Conservation (phyloP, 106 monocot genomes). For the Iris macrosiphon region DNA sequence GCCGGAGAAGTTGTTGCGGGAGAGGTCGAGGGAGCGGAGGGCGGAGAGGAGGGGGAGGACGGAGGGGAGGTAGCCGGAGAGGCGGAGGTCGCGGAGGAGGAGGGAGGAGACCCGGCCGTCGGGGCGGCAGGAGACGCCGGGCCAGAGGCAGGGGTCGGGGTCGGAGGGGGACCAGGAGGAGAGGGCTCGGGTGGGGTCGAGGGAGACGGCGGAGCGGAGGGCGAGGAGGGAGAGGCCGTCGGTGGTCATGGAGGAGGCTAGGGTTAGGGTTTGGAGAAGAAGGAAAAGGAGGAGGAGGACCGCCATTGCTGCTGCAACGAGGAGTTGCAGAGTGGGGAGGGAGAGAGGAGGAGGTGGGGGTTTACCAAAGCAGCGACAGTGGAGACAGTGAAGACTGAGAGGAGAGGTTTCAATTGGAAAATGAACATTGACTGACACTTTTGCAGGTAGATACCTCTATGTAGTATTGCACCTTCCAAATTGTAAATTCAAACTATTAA, state of each 20-base stretch:
- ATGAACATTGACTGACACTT: too few relatives aligned
- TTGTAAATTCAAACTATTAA: too few relatives aligned
- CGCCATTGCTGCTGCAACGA: too few relatives aligned
- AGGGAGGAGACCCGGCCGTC: slow-evolving; percentile 40
- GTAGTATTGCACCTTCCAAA: too few relatives aligned
- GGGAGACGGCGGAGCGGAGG: slow-evolving; percentile 69
- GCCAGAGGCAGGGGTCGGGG: slow-evolving; percentile 54
- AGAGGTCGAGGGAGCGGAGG: slow-evolving; percentile 70
- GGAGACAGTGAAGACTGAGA: too few relatives aligned
- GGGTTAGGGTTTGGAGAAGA: background rate
- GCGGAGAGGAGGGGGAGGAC: slow-evolving; percentile 38
- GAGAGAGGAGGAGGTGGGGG: background rate
- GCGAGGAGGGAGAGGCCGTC: slow-evolving; percentile 83
- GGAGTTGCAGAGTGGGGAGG: background rate
- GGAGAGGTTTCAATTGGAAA: too few relatives aligned
- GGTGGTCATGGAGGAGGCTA: slow-evolving; percentile 42
- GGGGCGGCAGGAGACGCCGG: slow-evolving; percentile 70
- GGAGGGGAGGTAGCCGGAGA: slow-evolving; percentile 64
- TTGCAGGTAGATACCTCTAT: too few relatives aligned
- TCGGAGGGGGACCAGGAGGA: slow-evolving; percentile 57
- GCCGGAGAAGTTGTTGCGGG: slow-evolving; percentile 59
- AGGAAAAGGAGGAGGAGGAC: slow-evolving; percentile 1
- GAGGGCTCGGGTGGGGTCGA: slow-evolving; percentile 33
- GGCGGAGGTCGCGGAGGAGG: slow-evolving; percentile 42
- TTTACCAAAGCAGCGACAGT: too few relatives aligned